Base-by-base conservation (phyloP, 2,329 filamentous ascomycete genomes). In the Pyrenochaeta sp. region DNA sequence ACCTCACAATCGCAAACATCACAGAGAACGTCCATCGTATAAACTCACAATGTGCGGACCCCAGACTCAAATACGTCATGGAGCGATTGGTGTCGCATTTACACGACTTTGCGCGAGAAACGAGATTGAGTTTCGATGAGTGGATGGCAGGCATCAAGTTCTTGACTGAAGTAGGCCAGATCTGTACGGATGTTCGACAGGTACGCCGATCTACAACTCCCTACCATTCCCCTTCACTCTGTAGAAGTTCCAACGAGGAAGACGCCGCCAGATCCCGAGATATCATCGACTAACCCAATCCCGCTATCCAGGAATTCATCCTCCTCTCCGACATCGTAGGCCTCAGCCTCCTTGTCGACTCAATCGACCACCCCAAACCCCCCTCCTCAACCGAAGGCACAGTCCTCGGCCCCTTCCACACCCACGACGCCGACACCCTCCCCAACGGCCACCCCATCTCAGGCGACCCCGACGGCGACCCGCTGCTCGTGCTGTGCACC, bases 321-420 rank as follows among this genome's bases (percentile, higher is more conserved):
- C 83, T 93, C 26, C 84, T 93, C 51, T 89, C 86, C 55, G 89
- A 94, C 71, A 80, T 90, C 28, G 80, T 93, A 15, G 89, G 89
- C 26, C 82, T 94, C 23, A 91, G 87, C 15, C 81, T 92, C 46
- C 82, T 94, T 3, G 85, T 94, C 55, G 89, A 94, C 74, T 83
- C 80, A 58, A 92, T 94, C 75, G 87, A 91, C 75, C 88, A 93
- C 73, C 89, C 89, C 18, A 93, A 90, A 67, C 88, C 87, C 0
- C 65, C 82, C 0, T 69, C 75, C 29, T 80, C 79, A 19, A 94
- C 89, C 18, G 88, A 93, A 69, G 88, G 89, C 44, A 90, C 88
- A 1, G 87, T 94, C 8, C 81, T 93, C 0, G 89, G 89, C 0
- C 89, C 89, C 24, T 93, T 92, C 76, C 88, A 93, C 76, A 90